These are phyloP conservation scores for Neonectria coccinea DNA, from an alignment of 2,329 filamentous ascomycete genomes.

Conservation along the genomic window DNA sequence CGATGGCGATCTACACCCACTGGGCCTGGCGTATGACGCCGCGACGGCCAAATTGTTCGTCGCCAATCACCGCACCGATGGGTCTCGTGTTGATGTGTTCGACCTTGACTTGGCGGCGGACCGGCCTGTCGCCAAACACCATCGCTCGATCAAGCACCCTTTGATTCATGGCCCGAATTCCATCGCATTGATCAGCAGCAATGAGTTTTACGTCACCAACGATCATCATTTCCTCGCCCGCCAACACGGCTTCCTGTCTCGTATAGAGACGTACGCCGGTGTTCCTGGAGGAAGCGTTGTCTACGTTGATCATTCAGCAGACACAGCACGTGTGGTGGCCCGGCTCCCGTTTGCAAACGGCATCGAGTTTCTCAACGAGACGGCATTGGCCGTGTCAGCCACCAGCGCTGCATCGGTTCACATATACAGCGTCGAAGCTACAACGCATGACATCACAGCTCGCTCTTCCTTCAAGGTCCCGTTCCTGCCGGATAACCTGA, in stretches of 20 bases:
- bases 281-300: constrained; percentile 52
- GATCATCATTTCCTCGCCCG: constrained; percentile 51
- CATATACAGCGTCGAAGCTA: constrained; percentile 20
- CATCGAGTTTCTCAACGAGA: constrained; percentile 53
- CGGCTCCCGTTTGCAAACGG: constrained; percentile 57
- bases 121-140: constrained; percentile 41
- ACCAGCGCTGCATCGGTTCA: constrained; percentile 40
- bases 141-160: constrained; percentile 52
- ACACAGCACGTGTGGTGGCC: constrained; percentile 45
- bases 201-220: constrained; percentile 57
- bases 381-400: constrained; percentile 54
- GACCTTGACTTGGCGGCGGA: constrained; percentile 51
- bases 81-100: constrained; percentile 55
- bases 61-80: constrained; percentile 52
- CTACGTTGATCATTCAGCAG: constrained; percentile 46
- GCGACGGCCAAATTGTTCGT: constrained; percentile 51
- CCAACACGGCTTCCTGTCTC: constrained; percentile 41
- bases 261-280: constrained; percentile 51
- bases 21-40: constrained; percentile 55
- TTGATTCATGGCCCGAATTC: constrained; percentile 55
- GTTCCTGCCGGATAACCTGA: constrained; percentile 57
- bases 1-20: constrained; percentile 49
- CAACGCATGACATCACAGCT: constrained; percentile 15
- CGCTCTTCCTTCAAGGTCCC: constrained; percentile 42
- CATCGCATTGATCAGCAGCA: constrained; percentile 49